Evolutionary conservation across 2,329 filamentous ascomycete species (phyloP), one percentile per base, ranked within the genome.

Genomic region (Cladosporium sp.): DNA sequence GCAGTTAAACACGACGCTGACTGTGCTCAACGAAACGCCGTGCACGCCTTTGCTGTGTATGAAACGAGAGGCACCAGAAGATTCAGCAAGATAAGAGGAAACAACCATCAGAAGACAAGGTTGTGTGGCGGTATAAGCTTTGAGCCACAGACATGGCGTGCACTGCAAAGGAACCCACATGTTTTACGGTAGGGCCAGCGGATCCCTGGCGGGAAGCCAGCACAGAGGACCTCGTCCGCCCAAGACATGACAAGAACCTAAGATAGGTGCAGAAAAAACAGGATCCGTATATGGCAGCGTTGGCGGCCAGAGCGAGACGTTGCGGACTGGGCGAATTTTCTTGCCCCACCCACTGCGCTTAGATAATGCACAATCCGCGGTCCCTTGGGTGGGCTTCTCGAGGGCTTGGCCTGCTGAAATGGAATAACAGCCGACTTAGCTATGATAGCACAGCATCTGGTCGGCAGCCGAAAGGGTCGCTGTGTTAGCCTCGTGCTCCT

Each of bases 251-350:
- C 51, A 57, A 32, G 61, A 64, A 36, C 34, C 34, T 36, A 57
- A 44, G 61, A 64, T 64, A 64, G 61, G 61, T 57, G 61, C 61
- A 64, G 60, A 64, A 64, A 63, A 64, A 57, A 21, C 26, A 54
- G 32, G 32, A 32, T 38, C 32, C 21, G 49, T n/a, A 36, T 3
- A 30, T 28, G 52, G 59, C 59, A 51, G 26, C 41, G 36, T 36
- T 58, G n/a, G 34, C 34, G 55, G 55, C 55, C 34, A 58, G 34
- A 58, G 55, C 55, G 34, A 58, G 32, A 36, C 57, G 36, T 59
- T 41, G 32, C 36, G 24, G 57, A 15, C 57, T 59, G 57, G 57
- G 57, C 57, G 57, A 59, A 44, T 38, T 58, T 34, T 47, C 41
- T 47, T 47, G 55, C 32, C 55, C 55, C 55, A 58, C 55, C 55